Evolutionary conservation across 2,329 filamentous ascomycete species (phyloP), one percentile per base, ranked within the genome.

Genomic region (Aspergillus texensis): DNA sequence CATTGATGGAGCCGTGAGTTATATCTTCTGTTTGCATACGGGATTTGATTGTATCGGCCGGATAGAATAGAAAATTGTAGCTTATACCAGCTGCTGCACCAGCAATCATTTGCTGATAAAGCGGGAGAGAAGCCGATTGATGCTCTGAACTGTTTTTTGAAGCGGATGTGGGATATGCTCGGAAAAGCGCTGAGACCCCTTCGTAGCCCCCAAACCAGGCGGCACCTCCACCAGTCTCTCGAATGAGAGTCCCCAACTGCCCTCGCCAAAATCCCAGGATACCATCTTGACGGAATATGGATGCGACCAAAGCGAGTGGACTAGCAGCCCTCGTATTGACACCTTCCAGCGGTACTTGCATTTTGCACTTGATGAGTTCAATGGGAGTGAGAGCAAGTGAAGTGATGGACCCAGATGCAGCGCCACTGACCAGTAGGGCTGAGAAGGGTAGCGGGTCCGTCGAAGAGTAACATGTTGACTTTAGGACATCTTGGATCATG

Each of bases 61-160:
- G 95, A 77, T 95, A 99, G 83, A 98, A 97, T 26, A 96, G 81
- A 75, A 98, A 98, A 77, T 99, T 99, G 81, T 99, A 99, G 41
- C 89, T 89, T 81, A 97, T 91, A 59, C 95, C 95, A 4, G 94
- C 95, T 9, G 89, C 88, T 3, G 94, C 94, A 48, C 94, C 94
- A 1, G 94, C 92, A 24, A 92, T 76, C 74, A 96, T 92, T 77
- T 96, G 93, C 79, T 97, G 93, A 85, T 91, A 91, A 6, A 97
- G 78, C 6, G 92, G 91, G 11, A 97, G 81, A 1, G 88, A 83
- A 55, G 85, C 80, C 5, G 83, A 71, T 10, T 77, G 71, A 8
- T 46, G 43, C 3, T 65, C 54, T 4, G 67, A 57, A 41, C 19
- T 4, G 6, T 65, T 28, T n/a, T 43, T 54, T 21, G 54, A 57